These are phyloP conservation scores for Xylaria intraflava DNA, from an alignment of 495 filamentous ascomycete genomes.

Conservation along the genomic window DNA sequence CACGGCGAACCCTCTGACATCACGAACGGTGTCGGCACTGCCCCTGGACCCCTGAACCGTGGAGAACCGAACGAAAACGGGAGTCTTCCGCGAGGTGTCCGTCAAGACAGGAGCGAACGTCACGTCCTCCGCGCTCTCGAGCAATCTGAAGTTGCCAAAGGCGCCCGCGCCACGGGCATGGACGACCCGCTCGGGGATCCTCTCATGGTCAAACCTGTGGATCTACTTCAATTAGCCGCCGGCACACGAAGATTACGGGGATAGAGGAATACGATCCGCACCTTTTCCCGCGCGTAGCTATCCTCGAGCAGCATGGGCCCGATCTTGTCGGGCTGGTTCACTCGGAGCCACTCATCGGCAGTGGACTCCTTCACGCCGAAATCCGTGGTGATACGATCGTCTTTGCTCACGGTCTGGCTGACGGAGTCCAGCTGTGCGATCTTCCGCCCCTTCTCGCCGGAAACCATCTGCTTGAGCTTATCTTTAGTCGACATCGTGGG, in stretches of 20 bases:
- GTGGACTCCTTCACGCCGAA: conserved; percentile 68
- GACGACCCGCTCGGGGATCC: conserved; percentile 83
- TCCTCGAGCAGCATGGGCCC: conserved; percentile 82
- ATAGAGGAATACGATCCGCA: conserved; percentile 28
- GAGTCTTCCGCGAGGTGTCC: conserved; percentile 72
- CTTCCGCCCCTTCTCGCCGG: conserved; percentile 29
- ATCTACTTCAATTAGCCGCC: conserved; percentile 44
- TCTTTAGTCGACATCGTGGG: conserved; percentile 13
- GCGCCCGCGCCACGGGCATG: conserved; percentile 80
- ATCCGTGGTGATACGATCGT: conserved; percentile 60
- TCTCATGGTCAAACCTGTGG: conserved; percentile 76
- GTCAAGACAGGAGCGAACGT: conserved; percentile 68
- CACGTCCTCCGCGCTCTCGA: conserved; percentile 62
- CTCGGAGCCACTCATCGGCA: conserved; percentile 73
- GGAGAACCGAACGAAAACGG: conserved; percentile 75
- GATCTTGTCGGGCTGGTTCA: conserved; percentile 49
- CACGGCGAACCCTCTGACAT: conserved; percentile 75
- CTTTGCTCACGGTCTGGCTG: conserved; percentile 23
- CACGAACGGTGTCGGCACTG: conserved; percentile 72
- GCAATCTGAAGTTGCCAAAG: conserved; percentile 75
- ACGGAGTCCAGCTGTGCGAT: conserved; percentile 33
- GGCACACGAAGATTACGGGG: background rate
- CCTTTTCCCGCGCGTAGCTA: conserved; percentile 70
- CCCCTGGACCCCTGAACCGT: conserved; percentile 74
- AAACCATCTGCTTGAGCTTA: conserved; percentile 21